phyloP scores from a whole-genome alignment of 352 stramenopile species.

The Phytophthora cajani region DNA sequence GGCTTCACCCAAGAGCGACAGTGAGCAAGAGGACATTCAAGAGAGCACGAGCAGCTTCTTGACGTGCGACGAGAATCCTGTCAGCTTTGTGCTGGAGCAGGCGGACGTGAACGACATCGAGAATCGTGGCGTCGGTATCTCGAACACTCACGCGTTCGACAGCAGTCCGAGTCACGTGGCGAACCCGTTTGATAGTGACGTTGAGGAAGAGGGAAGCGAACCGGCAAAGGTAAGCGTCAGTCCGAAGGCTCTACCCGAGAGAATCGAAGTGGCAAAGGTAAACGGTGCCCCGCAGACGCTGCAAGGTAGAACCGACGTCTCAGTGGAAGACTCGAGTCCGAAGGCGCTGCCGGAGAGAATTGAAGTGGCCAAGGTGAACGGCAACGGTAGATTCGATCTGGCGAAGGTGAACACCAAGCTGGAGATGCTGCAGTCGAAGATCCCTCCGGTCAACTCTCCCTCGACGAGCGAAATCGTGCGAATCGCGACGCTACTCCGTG shows the following conservation, averaged over 20 bases:
- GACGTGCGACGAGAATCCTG: constrained; percentile 5
- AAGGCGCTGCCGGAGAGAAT: constrained; percentile 4
- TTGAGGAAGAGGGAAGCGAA: constrained; percentile 21
- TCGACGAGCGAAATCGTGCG: constrained; percentile 38
- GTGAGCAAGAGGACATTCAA: constrained; percentile 8
- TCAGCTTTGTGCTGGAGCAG: constrained; percentile 9
- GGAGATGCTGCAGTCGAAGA: background rate
- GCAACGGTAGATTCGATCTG: constrained; percentile 15
- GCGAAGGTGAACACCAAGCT: constrained; percentile 15
- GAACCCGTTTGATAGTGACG: constrained; percentile 23
- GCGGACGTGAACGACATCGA: background rate
- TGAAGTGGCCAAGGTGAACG: constrained; percentile 4
- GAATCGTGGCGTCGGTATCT: background rate
- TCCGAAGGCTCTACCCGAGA: background rate
- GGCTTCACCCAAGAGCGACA: constrained; percentile 17
- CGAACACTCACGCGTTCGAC: background rate
- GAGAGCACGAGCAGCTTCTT: constrained; percentile 3
- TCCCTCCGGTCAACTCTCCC: constrained; percentile 5
- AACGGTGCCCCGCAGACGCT: too few relatives aligned
- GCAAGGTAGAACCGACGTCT: too few relatives aligned
- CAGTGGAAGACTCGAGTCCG: background rate
- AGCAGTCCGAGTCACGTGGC: constrained; percentile 1
- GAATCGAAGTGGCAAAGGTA: background rate
- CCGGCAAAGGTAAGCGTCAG: constrained; percentile 9
- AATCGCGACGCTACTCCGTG: constrained; percentile 37